Base-by-base conservation (phyloP, 495 filamentous ascomycete species). In the Aspergillus cavernicola region DNA sequence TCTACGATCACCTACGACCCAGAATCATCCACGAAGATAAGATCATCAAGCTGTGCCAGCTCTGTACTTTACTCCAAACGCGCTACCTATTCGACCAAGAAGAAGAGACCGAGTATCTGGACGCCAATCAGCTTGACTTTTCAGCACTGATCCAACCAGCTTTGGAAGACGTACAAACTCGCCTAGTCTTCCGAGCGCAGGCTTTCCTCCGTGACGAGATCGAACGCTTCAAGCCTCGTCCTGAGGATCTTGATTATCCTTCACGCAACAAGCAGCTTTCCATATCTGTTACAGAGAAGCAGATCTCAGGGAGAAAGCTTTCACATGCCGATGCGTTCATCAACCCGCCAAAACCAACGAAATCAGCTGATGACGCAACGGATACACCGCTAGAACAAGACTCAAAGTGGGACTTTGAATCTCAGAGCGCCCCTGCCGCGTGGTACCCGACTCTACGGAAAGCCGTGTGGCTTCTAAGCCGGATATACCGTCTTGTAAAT, bases 401-500 rank as follows among this genome's bases (percentile, higher is more conserved):
- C 52, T 66, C 59, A 40, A 76, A 73, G 45, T 82, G 70, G 74
- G 78, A 74, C 74, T 74, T 80, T 43, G 76, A 80, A 28, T 75
- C 75, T 6, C 72, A 79, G 53, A 74, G 67, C 24, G 69, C 72
- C 7, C 66, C 75, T 18, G 66, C 73, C 50, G 76, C 70, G 12
- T 80, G 73, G 81, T 88, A 77, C 74, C 87, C 88, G 0, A 87
- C 88, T 0, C 71, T 90, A 18, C 81, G 84, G 56, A 86, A 85
- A 59, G 88, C 89, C 0, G 85, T 93, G 16, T 89, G 89, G 80
- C 81, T 95, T 1, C 78, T 95, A 9, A 87, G 84, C 60, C 77
- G 88, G 63, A 92, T 93, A 59, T 92, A 95, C 66, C 86, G 89
- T 62, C 75, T 88, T 64, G 82, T 92, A 23, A 85, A 90, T 69